These are phyloP conservation scores for Trifolium dubium DNA, from an alignment of 306 rosid genomes.

Conservation along the genomic window DNA sequence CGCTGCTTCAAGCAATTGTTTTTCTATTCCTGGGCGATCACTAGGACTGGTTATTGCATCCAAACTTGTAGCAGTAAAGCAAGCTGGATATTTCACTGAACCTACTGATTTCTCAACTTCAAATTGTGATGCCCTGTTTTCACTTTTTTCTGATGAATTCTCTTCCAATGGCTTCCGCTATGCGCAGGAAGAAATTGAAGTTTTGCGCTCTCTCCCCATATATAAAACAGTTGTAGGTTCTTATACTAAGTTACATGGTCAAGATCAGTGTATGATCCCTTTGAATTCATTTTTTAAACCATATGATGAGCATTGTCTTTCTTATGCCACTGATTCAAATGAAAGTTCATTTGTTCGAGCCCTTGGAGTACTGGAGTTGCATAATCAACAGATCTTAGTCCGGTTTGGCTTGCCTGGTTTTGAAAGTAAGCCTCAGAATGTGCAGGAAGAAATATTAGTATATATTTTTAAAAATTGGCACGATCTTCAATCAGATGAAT, in stretches of 20 bases:
- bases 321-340: constrained; percentile 68
- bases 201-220: constrained; percentile 78
- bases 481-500: constrained; percentile 78
- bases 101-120: constrained; percentile 69
- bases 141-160: constrained; percentile 76
- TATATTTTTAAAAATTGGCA: constrained; percentile 86
- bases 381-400: constrained; percentile 81
- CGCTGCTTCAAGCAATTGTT: constrained; percentile 69
- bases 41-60: constrained; percentile 86
- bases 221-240: constrained; percentile 91
- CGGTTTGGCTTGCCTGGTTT: constrained; percentile 89
- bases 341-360: constrained; percentile 79
- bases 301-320: constrained; percentile 76
- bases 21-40: constrained; percentile 65
- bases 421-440: constrained; percentile 71
- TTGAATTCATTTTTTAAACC: constrained; percentile 84
- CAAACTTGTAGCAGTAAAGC: constrained; percentile 85
- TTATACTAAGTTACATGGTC: constrained; percentile 67
- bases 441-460: constrained; percentile 75
- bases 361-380: constrained; percentile 80
- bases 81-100: constrained; percentile 82
- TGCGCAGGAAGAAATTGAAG: constrained; percentile 74
- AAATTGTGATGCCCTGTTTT: constrained; percentile 73
- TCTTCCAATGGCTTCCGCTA: constrained; percentile 55
- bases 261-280: constrained; percentile 86